A percentile compares a stretch with the other conserved stretches of the same genome.
Conservation (phyloP, 495 filamentous ascomycete genomes). For the Lineolata rhizophorae region DNA sequence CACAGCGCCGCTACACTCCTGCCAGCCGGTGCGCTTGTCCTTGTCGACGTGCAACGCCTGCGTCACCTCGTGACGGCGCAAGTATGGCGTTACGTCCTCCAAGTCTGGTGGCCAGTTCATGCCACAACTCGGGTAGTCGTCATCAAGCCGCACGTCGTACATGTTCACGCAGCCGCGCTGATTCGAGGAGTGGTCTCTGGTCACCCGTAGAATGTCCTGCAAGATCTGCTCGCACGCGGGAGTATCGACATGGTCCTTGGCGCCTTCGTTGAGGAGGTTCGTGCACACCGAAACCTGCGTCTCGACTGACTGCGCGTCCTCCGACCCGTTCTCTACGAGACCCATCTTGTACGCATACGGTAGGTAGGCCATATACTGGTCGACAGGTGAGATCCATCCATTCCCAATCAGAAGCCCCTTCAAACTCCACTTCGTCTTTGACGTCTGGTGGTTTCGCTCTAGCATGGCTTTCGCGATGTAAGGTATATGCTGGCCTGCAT, state of each 20-base stretch:
- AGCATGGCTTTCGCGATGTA: slow-evolving; percentile 82
- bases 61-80: slow-evolving; percentile 59
- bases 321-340: slow-evolving; percentile 42
- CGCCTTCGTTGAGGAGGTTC: slow-evolving; percentile 30
- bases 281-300: slow-evolving; percentile 43
- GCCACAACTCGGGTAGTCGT: slow-evolving; percentile 55
- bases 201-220: slow-evolving; percentile 35
- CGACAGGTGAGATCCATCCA: slow-evolving; percentile 77
- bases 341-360: slow-evolving; percentile 54
- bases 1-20: slow-evolving; percentile 73
- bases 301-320: slow-evolving; percentile 41
- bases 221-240: slow-evolving; percentile 52
- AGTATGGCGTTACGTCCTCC: slow-evolving; percentile 50
- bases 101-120: slow-evolving; percentile 95
- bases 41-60: slow-evolving; percentile 62
- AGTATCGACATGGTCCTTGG: slow-evolving; percentile 40
- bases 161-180: slow-evolving; percentile 54
- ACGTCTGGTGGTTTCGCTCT: slow-evolving; percentile 46
- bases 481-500: slow-evolving; percentile 90
- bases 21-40: slow-evolving; percentile 69
- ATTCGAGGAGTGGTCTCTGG: slow-evolving; percentile 29
- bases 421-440: slow-evolving; percentile 44
- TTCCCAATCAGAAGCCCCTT: slow-evolving; percentile 83
- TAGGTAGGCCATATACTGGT: slow-evolving; percentile 83
- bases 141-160: slow-evolving; percentile 76